phyloP scores from a whole-genome alignment of 139 green algal species.

The Chloropicon primus region DNA sequence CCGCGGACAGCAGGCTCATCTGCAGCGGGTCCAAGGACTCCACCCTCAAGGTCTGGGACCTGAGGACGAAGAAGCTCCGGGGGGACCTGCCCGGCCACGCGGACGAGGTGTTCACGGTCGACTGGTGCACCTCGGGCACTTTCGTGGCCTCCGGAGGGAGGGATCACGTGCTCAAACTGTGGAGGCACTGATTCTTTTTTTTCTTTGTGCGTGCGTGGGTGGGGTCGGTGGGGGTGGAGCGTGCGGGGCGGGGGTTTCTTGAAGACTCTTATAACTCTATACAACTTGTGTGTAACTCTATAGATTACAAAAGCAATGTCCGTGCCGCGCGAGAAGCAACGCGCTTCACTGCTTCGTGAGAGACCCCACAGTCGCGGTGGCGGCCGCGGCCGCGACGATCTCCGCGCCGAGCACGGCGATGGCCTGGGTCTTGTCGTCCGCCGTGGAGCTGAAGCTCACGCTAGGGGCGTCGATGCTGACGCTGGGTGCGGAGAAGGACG shows the following conservation, averaged over 20 bases:
- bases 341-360: not conserved
- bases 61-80: slow-evolving; percentile 71
- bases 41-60: slow-evolving; percentile 95
- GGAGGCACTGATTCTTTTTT: slow-evolving; percentile 31
- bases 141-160: slow-evolving; percentile 86
- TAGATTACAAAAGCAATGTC: too few species aligned
- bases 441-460: not conserved
- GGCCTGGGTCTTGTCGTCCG: not conserved
- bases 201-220: not conserved
- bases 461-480: not conserved
- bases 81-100: slow-evolving; percentile 90
- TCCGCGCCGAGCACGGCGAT: not conserved
- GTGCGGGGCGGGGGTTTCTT: too few species aligned
- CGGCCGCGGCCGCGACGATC: not conserved
- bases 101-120: slow-evolving; percentile 64
- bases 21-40: slow-evolving; percentile 87
- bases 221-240: not conserved
- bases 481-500: not conserved
- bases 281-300: too few species aligned
- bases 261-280: too few species aligned
- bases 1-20: slow-evolving; percentile 75
- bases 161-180: slow-evolving; percentile 89
- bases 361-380: not conserved
- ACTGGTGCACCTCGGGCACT: slow-evolving; percentile 64
- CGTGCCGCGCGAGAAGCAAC: too few species aligned